phyloP scores from a whole-genome alignment of 495 filamentous ascomycete species.

The Aspergillus coremiiformis region DNA sequence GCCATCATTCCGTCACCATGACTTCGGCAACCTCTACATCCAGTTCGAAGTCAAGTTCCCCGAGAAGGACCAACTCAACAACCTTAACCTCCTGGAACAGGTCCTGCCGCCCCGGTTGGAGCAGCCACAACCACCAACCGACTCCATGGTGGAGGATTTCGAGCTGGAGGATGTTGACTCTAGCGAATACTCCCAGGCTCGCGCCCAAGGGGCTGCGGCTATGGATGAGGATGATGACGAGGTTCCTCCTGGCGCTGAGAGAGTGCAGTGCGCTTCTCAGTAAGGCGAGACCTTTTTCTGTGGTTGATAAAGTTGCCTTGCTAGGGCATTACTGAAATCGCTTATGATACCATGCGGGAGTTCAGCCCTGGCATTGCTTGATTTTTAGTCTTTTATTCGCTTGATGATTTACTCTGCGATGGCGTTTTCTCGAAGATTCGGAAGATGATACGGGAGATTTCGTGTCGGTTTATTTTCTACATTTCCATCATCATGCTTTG shows the following conservation, averaged over 20 bases:
- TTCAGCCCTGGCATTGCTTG: constrained; percentile 16
- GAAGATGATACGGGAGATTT: constrained; percentile 27
- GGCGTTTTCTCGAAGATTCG: constrained; percentile 35
- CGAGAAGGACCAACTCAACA: constrained; percentile 44
- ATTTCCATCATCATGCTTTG: constrained; percentile 14
- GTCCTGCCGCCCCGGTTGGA: constrained; percentile 68
- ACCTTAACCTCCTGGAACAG: constrained; percentile 59
- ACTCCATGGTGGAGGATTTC: constrained; percentile 87
- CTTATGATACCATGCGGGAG: constrained; percentile 42
- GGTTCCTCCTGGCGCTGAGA: constrained; percentile 73
- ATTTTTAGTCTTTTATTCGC: constrained; percentile 23
- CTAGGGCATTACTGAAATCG: constrained; percentile 29
- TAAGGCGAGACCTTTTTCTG: constrained; percentile 43
- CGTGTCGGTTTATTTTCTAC: constrained; percentile 13
- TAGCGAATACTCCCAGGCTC: constrained; percentile 54
- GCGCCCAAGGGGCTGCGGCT: constrained; percentile 63
- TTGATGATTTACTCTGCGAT: constrained; percentile 30
- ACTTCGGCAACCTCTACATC: constrained; percentile 93
- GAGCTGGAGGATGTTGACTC: constrained; percentile 74
- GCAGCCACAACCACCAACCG: constrained; percentile 55
- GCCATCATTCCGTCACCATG: constrained; percentile 94
- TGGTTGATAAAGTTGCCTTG: constrained; percentile 14
- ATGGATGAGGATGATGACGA: constrained; percentile 80
- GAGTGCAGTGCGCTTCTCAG: constrained; percentile 96
- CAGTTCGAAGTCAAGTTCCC: constrained; percentile 98